Percentiles rank a stretch among this genome's conserved stretches.
Conservation (phyloP, 78 protist genomes). For the Cyanophora paradoxa region DNA sequence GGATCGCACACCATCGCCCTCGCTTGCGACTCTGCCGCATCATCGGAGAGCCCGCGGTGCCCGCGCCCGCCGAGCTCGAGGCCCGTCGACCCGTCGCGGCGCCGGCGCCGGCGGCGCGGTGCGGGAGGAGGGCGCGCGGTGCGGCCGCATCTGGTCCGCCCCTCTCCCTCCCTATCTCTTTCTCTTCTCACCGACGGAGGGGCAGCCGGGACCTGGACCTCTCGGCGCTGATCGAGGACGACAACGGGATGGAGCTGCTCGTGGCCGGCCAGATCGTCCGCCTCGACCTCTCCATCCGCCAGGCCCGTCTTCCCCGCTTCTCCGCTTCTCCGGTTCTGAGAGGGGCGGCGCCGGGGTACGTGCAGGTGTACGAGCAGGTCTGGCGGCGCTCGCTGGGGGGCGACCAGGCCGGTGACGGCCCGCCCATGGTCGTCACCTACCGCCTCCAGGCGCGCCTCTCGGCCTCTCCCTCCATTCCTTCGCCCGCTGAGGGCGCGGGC, state of each 20-base stretch:
- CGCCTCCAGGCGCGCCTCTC: constrained; percentile 69
- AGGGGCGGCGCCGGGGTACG: not conserved
- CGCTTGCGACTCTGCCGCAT: too few species aligned
- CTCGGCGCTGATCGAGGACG: constrained; percentile 46
- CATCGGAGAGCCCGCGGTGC: not conserved
- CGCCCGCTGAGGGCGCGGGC: not conserved
- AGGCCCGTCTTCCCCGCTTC: not conserved
- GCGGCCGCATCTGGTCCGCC: constrained; percentile 55
- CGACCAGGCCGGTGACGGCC: not conserved
- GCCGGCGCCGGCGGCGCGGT: constrained; percentile 74
- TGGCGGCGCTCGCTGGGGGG: not conserved
- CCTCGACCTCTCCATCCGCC: constrained; percentile 71
- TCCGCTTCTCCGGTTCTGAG: not conserved
- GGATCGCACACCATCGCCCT: too few species aligned
- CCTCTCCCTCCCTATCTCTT: not conserved
- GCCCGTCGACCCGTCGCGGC: constrained; percentile 69
- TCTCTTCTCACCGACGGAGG: too few species aligned
- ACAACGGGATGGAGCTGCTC: constrained; percentile 85
- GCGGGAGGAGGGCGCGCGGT: constrained; percentile 81
- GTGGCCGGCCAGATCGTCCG: constrained; percentile 70
- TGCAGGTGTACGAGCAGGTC: not conserved
- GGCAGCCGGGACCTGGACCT: constrained; percentile 39
- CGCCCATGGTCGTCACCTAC: constrained; percentile 74
- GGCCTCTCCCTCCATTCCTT: too few species aligned
- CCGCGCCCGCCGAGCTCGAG: constrained; percentile 39